These are phyloP conservation scores for Metschnikowia anglica DNA, from an alignment of 805 yeast species.

Conservation along the genomic window DNA sequence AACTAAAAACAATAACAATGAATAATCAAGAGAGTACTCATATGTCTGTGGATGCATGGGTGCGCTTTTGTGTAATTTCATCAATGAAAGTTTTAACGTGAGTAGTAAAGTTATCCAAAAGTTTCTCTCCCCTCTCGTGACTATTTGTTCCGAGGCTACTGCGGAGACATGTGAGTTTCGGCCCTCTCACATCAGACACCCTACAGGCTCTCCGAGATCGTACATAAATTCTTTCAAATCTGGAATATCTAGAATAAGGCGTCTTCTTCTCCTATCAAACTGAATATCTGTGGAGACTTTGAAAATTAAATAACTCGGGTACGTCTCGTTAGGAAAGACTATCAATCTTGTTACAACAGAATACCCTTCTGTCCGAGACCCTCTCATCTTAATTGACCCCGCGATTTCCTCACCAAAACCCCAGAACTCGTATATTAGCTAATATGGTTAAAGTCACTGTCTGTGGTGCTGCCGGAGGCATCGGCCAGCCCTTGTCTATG, in stretches of 20 bases:
- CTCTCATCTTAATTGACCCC: neutral
- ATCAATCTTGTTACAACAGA: neutral
- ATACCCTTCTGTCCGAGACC: neutral
- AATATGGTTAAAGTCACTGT: slow-evolving; percentile 46
- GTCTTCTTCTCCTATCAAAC: neutral
- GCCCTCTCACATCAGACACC: neutral
- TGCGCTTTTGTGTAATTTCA: too few species aligned
- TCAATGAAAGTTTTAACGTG: too few species aligned
- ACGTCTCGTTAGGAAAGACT: too few species aligned
- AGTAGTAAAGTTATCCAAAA: too few species aligned
- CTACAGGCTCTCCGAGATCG: slow-evolving; percentile 2
- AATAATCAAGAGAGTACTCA: too few species aligned
- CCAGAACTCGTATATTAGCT: neutral
- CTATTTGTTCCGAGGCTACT: slow-evolving; percentile 5
- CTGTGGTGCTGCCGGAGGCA: slow-evolving; percentile 51
- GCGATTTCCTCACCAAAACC: neutral
- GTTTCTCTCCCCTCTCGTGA: too few species aligned
- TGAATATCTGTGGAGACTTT: too few species aligned
- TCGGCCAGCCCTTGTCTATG: slow-evolving; percentile 48
- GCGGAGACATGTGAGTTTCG: slow-evolving; percentile 6
- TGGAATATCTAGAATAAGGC: neutral
- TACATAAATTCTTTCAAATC: neutral
- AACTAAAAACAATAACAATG: neutral
- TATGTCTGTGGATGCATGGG: too few species aligned
- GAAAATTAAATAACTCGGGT: too few species aligned